These are phyloP conservation scores for Pouteria glomerata DNA, from an alignment of 148 eudicot genomes.

Conservation along the genomic window DNA sequence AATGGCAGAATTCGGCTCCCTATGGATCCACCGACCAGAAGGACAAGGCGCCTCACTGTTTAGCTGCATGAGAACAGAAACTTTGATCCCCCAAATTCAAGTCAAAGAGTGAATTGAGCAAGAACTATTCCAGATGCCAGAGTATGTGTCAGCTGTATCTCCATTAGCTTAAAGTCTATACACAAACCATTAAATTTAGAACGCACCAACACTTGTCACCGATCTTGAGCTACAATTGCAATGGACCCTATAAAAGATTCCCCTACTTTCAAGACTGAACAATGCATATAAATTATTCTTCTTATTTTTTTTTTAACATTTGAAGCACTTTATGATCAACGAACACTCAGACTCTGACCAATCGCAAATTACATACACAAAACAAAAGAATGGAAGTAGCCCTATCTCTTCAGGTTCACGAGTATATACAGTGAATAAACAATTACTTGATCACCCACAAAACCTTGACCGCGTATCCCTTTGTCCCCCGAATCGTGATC, in stretches of 20 bases:
- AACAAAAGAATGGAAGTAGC: too few relatives aligned
- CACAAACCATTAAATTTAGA: neutral
- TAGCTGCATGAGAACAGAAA: slow-evolving; percentile 21
- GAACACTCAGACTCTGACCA: neutral
- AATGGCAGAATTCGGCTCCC: slow-evolving; percentile 23
- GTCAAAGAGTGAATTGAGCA: slow-evolving; percentile 10
- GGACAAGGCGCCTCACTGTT: slow-evolving; percentile 31
- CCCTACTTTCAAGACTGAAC: neutral
- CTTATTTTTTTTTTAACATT: neutral
- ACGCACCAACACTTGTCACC: neutral
- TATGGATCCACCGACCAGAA: slow-evolving; percentile 34
- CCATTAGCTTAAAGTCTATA: neutral
- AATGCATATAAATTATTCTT: neutral
- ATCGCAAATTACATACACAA: neutral
- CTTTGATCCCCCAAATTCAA: neutral
- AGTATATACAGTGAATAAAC: too few relatives aligned
- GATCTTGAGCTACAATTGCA: neutral
- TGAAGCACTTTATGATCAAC: neutral
- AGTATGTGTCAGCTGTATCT: slow-evolving; percentile 28
- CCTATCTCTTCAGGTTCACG: too few relatives aligned
- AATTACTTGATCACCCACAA: slow-evolving; percentile 1
- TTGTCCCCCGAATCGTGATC: too few relatives aligned
- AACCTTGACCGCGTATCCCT: neutral
- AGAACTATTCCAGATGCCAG: slow-evolving; percentile 22
- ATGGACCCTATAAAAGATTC: neutral